Base-by-base conservation (phyloP, 2,329 filamentous ascomycete genomes). In the Ustulina deusta region DNA sequence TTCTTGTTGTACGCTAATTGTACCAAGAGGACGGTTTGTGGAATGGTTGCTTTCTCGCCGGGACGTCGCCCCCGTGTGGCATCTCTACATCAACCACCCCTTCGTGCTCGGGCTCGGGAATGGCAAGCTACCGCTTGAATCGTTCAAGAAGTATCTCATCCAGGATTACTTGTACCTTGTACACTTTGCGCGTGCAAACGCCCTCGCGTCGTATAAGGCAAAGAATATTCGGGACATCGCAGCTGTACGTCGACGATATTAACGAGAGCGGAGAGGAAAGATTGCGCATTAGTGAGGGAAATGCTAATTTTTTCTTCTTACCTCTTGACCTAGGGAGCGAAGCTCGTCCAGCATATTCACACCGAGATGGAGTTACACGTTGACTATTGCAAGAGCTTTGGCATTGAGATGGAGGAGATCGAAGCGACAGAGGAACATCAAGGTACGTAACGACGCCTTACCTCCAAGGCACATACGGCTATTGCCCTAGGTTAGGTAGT, bases 161-260 rank as follows among this genome's bases (percentile, higher is more conserved):
- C 95, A 98, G 74, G 95, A 98, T 75, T 97, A 97, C 75, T 84
- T 97, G 4, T 98, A 96, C 76, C 82, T 97, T 49, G 92, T 96
- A 54, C 94, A 97, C 75, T 98, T 97, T 79, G 90, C 94, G 1
- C 86, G 95, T 72, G 94, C 94, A 52, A 95, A 94, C 77, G 91
- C 93, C 7, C 84, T 98, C 9, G 92, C 93, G 2, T 90, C 91
- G 0, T 97, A 97, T 81, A 98, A 97, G 79, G 87, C 90, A 1
- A 92, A 90, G 70, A 87, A 84, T 10, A 88, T 96, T 72, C 83
- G 87, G 22, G 90, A 93, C 61, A 94, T 97, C 70, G 84, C 88
- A 17, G 87, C 87, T 46, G 91, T 93, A 81, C 71, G 86, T 78
- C 4, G 3, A 20, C 32, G 10, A 54, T 20, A 38, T 25, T 1